Conservation (phyloP, 2,329 filamentous ascomycete genomes). For the Cercospora sp. region DNA sequence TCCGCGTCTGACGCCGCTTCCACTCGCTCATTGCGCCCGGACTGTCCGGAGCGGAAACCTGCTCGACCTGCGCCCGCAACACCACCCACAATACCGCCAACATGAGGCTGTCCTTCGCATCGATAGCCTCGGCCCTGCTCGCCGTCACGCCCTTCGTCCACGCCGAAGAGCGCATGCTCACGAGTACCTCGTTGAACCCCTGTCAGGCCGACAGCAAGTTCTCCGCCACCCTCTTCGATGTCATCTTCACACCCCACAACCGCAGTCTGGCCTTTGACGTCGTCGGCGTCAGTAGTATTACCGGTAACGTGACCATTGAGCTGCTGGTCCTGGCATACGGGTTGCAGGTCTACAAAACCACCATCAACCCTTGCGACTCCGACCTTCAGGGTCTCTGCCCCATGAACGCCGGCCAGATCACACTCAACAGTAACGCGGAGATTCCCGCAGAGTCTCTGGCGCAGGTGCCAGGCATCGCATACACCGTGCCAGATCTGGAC, state of each 20-base stretch:
- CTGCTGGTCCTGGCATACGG: slow-evolving; percentile 80
- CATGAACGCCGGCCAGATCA: slow-evolving; percentile 82
- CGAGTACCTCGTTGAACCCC: slow-evolving; percentile 79
- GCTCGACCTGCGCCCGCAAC: slow-evolving; percentile 12
- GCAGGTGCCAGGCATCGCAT: slow-evolving; percentile 78
- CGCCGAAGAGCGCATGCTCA: slow-evolving; percentile 65
- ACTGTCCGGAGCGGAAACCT: slow-evolving; percentile 19
- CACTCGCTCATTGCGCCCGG: slow-evolving; percentile 26
- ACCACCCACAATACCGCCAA: slow-evolving; percentile 19
- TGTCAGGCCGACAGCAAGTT: slow-evolving; percentile 85
- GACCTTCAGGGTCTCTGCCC: slow-evolving; percentile 78
- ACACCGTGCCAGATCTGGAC: slow-evolving; percentile 87
- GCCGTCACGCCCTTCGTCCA: slow-evolving; percentile 51
- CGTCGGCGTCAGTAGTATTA: slow-evolving; percentile 78
- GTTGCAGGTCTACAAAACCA: slow-evolving; percentile 66
- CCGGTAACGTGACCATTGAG: slow-evolving; percentile 78
- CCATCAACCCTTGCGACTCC: slow-evolving; percentile 72
- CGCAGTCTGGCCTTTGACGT: slow-evolving; percentile 71
- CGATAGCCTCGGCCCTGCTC: slow-evolving; percentile 34
- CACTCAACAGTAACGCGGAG: slow-evolving; percentile 69
- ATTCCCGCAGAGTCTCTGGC: slow-evolving; percentile 60
- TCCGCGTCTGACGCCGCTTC: slow-evolving; percentile 23
- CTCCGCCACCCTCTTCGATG: slow-evolving; percentile 84
- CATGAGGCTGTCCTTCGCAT: slow-evolving; percentile 35
- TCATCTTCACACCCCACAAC: slow-evolving; percentile 76